Evolutionary conservation across 164 flowering plant genomes (phyloP).

Genomic region (Magnolia kwangsiensis): DNA sequence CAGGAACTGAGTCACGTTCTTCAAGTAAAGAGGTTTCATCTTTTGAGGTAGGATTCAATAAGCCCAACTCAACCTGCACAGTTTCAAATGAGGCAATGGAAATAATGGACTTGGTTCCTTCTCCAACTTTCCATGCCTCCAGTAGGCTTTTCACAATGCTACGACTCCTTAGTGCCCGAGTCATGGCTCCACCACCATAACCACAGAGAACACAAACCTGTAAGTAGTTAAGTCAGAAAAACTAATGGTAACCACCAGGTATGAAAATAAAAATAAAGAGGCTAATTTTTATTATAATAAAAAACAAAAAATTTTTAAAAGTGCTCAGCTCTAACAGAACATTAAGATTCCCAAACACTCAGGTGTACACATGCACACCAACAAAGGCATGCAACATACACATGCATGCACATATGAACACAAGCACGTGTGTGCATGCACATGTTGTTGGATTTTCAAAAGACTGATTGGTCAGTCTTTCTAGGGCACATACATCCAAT

Average conservation of each 20-base stretch:
- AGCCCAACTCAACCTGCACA: slow-evolving; percentile 13
- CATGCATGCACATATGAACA: no score
- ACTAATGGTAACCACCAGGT: no score
- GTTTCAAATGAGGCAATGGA: slow-evolving; percentile 11
- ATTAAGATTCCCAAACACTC: no score
- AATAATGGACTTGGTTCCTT: slow-evolving; percentile 17
- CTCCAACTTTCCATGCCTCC: slow-evolving; percentile 40
- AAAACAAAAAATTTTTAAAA: no score
- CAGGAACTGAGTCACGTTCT: slow-evolving; percentile 10
- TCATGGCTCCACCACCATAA: slow-evolving; percentile 66
- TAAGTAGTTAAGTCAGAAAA: slow-evolving; percentile 1
- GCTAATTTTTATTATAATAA: no score
- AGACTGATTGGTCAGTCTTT: no score
- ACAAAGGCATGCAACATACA: no score
- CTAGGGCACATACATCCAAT: no score
- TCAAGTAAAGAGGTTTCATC: slow-evolving; percentile 13
- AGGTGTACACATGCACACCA: no score
- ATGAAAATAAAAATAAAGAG: no score
- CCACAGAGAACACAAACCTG: slow-evolving; percentile 71
- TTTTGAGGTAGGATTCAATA: slow-evolving; percentile 10
- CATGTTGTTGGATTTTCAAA: no score
- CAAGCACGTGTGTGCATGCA: no score
- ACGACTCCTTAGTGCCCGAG: slow-evolving; percentile 48
- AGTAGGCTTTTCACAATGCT: slow-evolving; percentile 46
- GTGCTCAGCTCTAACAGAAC: neutral